Conservation (phyloP, 2,329 filamentous ascomycete genomes). For the Arthrinium puccinioides region DNA sequence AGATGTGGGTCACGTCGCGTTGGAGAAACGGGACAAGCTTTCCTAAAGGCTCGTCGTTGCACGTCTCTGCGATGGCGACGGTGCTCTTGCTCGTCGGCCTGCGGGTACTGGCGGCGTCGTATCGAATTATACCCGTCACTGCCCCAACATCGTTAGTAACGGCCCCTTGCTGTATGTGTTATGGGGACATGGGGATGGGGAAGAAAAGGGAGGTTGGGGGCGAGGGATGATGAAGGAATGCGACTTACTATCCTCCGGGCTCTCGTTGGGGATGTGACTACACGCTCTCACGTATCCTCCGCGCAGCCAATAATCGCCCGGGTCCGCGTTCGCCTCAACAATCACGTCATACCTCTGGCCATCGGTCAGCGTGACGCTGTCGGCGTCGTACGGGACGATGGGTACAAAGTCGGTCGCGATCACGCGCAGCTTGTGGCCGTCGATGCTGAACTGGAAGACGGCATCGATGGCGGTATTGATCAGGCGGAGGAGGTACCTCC, state of each 20-base stretch:
- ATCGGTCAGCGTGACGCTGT: constrained; percentile 23
- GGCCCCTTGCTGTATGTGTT: background rate
- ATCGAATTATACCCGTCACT: constrained; percentile 40
- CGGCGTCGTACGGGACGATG: constrained; percentile 42
- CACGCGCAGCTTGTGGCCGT: constrained; percentile 43
- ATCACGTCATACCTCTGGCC: constrained; percentile 34
- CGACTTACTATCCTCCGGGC: constrained; percentile 25
- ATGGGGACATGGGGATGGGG: too few species aligned
- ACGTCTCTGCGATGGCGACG: constrained; percentile 9
- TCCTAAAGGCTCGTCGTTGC: constrained; percentile 23
- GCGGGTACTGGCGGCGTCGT: constrained; percentile 16
- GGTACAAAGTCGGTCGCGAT: constrained; percentile 48
- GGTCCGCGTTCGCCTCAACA: constrained; percentile 26
- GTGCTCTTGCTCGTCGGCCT: constrained; percentile 3
- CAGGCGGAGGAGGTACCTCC: constrained; percentile 36
- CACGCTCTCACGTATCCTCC: constrained; percentile 31
- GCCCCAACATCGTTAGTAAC: background rate
- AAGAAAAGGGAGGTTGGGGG: too few species aligned
- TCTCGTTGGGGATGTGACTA: constrained; percentile 25
- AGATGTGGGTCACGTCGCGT: constrained; percentile 16
- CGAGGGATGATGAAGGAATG: too few species aligned
- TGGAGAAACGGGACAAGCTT: constrained; percentile 22
- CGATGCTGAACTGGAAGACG: constrained; percentile 36
- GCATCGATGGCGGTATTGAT: constrained; percentile 33
- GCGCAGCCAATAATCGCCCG: constrained; percentile 36